Evolutionary conservation across 1,139 yeast genomes (phyloP), one percentile per base, ranked within the genome.

Genomic region (Suzukiozyma palmioleophila): DNA sequence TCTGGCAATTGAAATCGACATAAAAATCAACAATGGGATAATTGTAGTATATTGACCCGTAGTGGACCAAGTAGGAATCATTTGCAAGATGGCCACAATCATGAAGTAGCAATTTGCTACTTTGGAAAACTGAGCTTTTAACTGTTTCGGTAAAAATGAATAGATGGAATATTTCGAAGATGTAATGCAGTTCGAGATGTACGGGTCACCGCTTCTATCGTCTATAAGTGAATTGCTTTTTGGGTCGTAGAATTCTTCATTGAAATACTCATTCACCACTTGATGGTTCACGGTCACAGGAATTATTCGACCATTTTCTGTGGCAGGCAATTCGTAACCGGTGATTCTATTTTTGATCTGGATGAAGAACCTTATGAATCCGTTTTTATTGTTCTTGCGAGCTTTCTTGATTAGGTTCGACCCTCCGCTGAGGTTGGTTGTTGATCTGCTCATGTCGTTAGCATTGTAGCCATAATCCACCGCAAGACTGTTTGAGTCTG

Each of bases 41-140:
- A 92, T 90, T 2, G 98, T 92, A 2, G 97, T 92, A 57, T 80
- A 88, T n/a, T 88, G 84, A 44, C 97, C 98, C 0, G 98, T 92
- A 3, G 98, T 89, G 3, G 97, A 88, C 97, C 97, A 92, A 1
- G 90, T 80, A 0, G 98, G 98, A 39, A 92, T 84, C 94, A 90
- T 83, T 57, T 92, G 97, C 73, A 90, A 69, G 44, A 92, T 85
- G 2, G 97, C 90, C 18, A 92, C 94, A 8, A 80, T 72, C 75
- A 92, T 63, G 61, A 92, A 89, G 59, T 89, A 76, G 50, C 92
- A 73, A 54, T 92, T 92, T 13, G 98, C 98, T 35, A 92, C 57
- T 57, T 89, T 92, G 14, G 96, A 87, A 54, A 92, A 90, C 59
- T 92, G 98, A 2, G 95, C 96, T 45, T 78, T 74, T 35, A 92